Conservation (phyloP, 1,139 yeast genomes). For the Geotrichum restrictum region DNA sequence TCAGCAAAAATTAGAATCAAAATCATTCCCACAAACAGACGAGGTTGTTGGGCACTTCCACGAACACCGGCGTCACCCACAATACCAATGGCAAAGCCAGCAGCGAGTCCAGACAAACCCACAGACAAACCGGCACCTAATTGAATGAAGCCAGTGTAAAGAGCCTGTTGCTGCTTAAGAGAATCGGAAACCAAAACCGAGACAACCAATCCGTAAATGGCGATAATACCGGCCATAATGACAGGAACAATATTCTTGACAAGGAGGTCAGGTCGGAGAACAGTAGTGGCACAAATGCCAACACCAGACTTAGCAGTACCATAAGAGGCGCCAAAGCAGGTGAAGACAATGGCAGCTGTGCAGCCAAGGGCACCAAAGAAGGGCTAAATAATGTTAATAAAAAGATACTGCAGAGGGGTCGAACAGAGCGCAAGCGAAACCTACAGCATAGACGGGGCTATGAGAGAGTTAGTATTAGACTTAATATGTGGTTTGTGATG, state of each 20-base stretch:
- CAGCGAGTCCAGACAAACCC: slow-evolving; percentile 93
- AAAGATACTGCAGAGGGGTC: slow-evolving; percentile 1
- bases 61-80: slow-evolving; percentile 99
- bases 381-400: slow-evolving; percentile 44
- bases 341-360: slow-evolving; percentile 97
- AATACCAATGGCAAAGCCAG: slow-evolving; percentile 97
- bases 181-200: slow-evolving; percentile 95
- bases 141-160: slow-evolving; percentile 95
- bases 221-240: slow-evolving; percentile 96
- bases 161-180: slow-evolving; percentile 72
- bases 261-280: slow-evolving; percentile 79
- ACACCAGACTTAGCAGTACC: slow-evolving; percentile 99
- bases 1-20: slow-evolving; percentile 96
- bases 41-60: slow-evolving; percentile 93
- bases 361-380: slow-evolving; percentile 98
- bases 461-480: slow-evolving; percentile 12
- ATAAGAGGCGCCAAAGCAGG: slow-evolving; percentile 91
- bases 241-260: slow-evolving; percentile 59
- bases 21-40: slow-evolving; percentile 81
- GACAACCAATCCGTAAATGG: slow-evolving; percentile 94
- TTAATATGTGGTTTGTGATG: no score
- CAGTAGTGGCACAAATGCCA: slow-evolving; percentile 97
- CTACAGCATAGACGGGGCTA: slow-evolving; percentile 71
- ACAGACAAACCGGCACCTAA: slow-evolving; percentile 93
- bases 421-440: slow-evolving; percentile 23